A percentile compares a stretch with the other conserved stretches of the same genome.
phyloP scores from a whole-genome alignment of 352 stramenopile genomes.

The Thraustochytrium striatum region DNA sequence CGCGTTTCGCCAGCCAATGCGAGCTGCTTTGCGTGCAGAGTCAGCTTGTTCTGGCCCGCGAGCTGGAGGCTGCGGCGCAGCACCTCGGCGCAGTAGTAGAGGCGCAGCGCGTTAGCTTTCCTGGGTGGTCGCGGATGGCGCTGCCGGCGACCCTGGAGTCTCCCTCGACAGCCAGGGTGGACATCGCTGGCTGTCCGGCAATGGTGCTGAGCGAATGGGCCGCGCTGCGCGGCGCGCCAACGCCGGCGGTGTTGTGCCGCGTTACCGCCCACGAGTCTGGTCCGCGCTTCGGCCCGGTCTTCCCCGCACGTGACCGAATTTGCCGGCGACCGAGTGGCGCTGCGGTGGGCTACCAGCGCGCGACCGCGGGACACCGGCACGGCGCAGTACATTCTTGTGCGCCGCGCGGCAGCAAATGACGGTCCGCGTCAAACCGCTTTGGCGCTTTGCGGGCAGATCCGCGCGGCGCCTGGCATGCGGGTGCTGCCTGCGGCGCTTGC shows the following conservation, averaged over 20 bases:
- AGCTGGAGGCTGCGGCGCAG: too few species aligned
- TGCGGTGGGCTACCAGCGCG: not conserved
- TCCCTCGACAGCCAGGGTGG: not conserved
- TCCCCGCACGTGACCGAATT: not conserved
- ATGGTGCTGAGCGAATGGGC: not conserved
- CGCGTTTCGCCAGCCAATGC: too few species aligned
- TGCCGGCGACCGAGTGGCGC: not conserved
- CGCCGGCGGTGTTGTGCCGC: not conserved
- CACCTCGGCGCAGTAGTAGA: too few species aligned
- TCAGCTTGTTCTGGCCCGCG: too few species aligned
- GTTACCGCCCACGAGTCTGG: not conserved
- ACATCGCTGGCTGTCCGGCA: not conserved
- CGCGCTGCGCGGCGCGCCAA: not conserved
- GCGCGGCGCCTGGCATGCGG: not conserved
- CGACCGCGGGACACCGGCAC: not conserved
- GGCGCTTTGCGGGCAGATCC: not conserved
- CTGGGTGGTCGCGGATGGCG: conserved; percentile 13
- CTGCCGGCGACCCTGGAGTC: not conserved
- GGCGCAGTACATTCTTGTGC: not conserved
- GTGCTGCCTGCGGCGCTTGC: conserved; percentile 9
- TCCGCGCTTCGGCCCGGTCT: not conserved
- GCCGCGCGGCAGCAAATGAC: conserved; percentile 4
- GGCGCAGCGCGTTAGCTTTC: not conserved
- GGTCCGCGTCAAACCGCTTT: not conserved
- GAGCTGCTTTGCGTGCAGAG: too few species aligned